Conservation (phyloP, 176 grass and related monocot species). For the Carex parvula region DNA sequence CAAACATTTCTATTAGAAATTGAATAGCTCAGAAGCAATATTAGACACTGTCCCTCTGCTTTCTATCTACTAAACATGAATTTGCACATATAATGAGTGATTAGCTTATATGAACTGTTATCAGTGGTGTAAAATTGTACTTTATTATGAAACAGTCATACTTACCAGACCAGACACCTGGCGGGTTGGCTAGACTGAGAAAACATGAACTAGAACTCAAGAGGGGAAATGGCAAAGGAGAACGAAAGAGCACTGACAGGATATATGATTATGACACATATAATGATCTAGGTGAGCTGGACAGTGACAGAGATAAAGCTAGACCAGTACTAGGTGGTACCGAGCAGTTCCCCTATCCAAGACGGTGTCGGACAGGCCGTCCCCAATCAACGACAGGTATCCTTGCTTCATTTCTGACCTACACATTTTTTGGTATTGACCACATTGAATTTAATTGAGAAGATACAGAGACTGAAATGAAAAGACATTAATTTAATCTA, state of each 20-base stretch:
- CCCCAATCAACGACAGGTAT: constrained; percentile 37
- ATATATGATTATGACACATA: constrained; percentile 84
- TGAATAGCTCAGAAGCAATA: background rate
- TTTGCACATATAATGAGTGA: background rate
- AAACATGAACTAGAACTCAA: constrained; percentile 40
- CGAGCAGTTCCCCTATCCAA: constrained; percentile 62
- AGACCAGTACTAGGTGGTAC: constrained; percentile 58
- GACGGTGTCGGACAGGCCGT: constrained; percentile 70
- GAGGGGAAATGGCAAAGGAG: constrained; percentile 43
- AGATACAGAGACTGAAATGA: constrained; percentile 5
- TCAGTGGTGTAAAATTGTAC: background rate
- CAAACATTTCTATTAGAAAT: background rate
- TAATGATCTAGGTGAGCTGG: constrained; percentile 57
- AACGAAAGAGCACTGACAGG: constrained; percentile 46
- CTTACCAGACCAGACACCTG: constrained; percentile 58
- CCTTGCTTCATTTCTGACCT: background rate
- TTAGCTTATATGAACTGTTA: background rate
- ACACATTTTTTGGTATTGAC: background rate
- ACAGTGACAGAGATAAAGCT: constrained; percentile 21
- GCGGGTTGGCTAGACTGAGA: constrained; percentile 45
- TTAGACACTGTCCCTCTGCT: background rate
- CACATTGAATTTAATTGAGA: background rate
- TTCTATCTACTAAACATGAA: background rate
- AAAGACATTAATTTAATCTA: background rate
- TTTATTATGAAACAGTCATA: constrained; percentile 40